phyloP scores from a whole-genome alignment of 139 green algal genomes.

The Tetradesmus obliquus region DNA sequence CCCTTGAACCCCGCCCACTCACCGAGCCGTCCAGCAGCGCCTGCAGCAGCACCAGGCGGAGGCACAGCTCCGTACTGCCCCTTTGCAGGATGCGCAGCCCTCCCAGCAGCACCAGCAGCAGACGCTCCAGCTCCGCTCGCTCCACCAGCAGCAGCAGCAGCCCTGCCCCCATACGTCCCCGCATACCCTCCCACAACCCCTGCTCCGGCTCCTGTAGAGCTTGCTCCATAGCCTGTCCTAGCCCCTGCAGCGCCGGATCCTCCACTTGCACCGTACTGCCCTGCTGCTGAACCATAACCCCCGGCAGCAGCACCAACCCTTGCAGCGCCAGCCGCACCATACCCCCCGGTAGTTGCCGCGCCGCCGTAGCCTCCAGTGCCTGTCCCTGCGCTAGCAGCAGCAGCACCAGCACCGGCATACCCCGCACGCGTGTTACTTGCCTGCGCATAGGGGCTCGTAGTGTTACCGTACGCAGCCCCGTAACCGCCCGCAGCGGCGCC shows the following conservation, averaged over 20 bases:
- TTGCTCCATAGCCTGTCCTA: not conserved
- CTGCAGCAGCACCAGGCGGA: constrained; percentile 5
- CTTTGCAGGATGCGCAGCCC: constrained; percentile 18
- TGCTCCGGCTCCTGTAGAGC: not conserved
- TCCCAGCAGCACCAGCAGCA: not conserved
- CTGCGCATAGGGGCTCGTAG: not conserved
- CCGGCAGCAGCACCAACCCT: constrained; percentile 1
- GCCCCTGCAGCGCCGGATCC: not conserved
- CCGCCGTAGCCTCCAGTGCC: not conserved
- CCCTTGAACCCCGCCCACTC: not conserved
- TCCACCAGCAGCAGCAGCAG: constrained; percentile 15
- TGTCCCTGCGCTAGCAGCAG: constrained; percentile 19
- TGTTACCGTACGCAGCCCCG: not conserved
- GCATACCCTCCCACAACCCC: constrained; percentile 24
- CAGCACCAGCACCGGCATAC: not conserved
- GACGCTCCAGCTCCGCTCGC: not conserved
- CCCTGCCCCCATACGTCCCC: constrained; percentile 11
- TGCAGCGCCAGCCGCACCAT: not conserved
- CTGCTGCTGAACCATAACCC: not conserved
- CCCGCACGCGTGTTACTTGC: constrained; percentile 1
- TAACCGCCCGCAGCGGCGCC: constrained; percentile 6
- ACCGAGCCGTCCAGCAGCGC: not conserved
- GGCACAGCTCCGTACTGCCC: constrained; percentile 30
- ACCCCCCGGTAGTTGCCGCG: not conserved
- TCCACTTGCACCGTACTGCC: not conserved